These are phyloP conservation scores for Plasmopara muralis DNA, from an alignment of 352 stramenopile species.

Conservation along the genomic window DNA sequence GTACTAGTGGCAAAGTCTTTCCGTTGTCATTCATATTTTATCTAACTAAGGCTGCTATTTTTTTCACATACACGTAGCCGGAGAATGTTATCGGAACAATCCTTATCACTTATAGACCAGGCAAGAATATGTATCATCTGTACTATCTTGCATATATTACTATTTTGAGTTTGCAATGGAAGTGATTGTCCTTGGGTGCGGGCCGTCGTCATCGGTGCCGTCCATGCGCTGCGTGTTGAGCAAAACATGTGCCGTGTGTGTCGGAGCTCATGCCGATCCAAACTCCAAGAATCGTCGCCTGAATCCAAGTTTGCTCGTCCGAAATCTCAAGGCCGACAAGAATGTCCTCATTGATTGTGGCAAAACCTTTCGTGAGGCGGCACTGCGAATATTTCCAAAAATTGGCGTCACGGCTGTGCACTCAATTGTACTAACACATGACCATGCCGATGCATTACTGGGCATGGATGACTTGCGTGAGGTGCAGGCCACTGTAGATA, in stretches of 20 bases:
- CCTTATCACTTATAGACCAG: too few species aligned
- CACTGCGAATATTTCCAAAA: constrained; percentile 56
- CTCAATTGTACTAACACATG: constrained; percentile 74
- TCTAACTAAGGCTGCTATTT: too few species aligned
- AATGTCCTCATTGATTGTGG: constrained; percentile 84
- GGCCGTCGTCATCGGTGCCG: constrained; percentile 77
- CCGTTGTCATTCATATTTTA: too few species aligned
- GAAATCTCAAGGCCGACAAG: constrained; percentile 26
- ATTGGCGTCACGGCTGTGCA: constrained; percentile 52
- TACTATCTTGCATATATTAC: too few species aligned
- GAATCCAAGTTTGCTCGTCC: constrained; percentile 76
- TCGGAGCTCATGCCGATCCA: constrained; percentile 57
- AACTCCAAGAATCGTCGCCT: constrained; percentile 70
- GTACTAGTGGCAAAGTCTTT: too few species aligned
- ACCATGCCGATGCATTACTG: constrained; percentile 77
- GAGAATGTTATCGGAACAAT: too few species aligned
- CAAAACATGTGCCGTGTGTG: constrained; percentile 48
- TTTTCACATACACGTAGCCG: too few species aligned
- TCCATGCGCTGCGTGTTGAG: constrained; percentile 67
- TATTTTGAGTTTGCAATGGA: constrained; percentile 36
- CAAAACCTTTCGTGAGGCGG: constrained; percentile 84
- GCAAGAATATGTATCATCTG: too few species aligned
- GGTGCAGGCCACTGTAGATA: constrained; percentile 54
- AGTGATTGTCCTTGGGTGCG: constrained; percentile 74
- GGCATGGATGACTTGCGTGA: constrained; percentile 83